A percentile compares a stretch with the other conserved stretches of the same genome.
phyloP scores from a whole-genome alignment of 2,329 filamentous ascomycete species.

The Claviceps maximensis region DNA sequence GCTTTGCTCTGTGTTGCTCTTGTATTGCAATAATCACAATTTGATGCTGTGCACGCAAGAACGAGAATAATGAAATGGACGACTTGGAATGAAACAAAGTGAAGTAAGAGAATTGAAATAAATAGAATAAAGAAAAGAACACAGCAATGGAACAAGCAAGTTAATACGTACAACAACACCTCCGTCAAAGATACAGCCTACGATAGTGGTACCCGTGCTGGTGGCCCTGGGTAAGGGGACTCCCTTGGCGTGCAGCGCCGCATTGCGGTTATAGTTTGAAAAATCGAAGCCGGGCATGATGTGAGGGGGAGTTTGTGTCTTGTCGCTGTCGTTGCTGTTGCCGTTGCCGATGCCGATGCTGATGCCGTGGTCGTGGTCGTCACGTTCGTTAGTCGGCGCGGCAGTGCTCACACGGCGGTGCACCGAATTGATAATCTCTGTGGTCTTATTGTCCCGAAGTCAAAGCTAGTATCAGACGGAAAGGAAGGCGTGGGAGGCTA shows the following conservation, averaged over 20 bases:
- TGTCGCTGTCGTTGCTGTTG: slow-evolving; percentile 3
- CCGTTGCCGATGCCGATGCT: slow-evolving; percentile 3
- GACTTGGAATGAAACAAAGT: too few species aligned
- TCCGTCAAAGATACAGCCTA: slow-evolving; percentile 91
- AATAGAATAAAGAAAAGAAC: not conserved
- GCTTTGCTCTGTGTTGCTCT: not conserved
- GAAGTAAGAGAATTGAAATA: too few species aligned
- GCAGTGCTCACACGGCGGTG: not conserved
- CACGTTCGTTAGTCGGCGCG: not conserved
- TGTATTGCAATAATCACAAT: not conserved
- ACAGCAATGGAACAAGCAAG: too few species aligned
- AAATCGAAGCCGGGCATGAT: slow-evolving; percentile 97
- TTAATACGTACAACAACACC: slow-evolving; percentile 70
- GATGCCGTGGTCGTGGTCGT: not conserved
- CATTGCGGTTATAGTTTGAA: slow-evolving; percentile 99
- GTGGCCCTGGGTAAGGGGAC: slow-evolving; percentile 94
- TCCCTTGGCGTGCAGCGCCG: slow-evolving; percentile 83
- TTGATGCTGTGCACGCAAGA: not conserved
- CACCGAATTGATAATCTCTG: slow-evolving; percentile 1
- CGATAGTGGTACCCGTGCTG: slow-evolving; percentile 96
- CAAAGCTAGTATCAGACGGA: not conserved
- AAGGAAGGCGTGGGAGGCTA: too few species aligned
- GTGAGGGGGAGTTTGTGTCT: slow-evolving; percentile 9
- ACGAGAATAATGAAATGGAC: not conserved
- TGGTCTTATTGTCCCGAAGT: too few species aligned